Conservation (phyloP, 1,284 basidiomycete genomes). For the Meripilus lineatus region DNA sequence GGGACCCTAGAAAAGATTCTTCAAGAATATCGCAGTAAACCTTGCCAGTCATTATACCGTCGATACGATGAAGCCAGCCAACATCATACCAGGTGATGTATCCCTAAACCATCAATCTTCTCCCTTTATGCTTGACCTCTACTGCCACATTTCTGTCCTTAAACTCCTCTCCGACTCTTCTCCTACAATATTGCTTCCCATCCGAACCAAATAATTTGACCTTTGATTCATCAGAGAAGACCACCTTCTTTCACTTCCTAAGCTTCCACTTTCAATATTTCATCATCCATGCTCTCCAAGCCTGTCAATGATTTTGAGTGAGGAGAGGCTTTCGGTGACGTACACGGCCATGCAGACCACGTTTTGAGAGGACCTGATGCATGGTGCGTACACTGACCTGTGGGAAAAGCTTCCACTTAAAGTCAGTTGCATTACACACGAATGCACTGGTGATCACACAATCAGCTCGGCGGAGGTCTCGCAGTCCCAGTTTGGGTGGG, state of each 20-base stretch:
- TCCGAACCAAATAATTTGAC: neutral
- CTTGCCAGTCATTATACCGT: conserved; percentile 20
- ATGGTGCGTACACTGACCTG: neutral
- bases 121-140: conserved; percentile 20
- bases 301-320: neutral
- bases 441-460: neutral
- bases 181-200: neutral
- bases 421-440: neutral
- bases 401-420: neutral
- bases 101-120: conserved; percentile 26
- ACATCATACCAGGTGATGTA: conserved; percentile 18
- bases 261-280: neutral
- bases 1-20: neutral
- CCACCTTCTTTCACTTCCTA: neutral
- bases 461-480: neutral
- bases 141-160: neutral
- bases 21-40: neutral
- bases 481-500: neutral
- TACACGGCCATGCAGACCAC: neutral
- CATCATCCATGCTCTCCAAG: neutral
- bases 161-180: neutral
- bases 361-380: neutral
- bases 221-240: conserved; percentile 1
- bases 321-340: neutral
- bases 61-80: conserved; percentile 19